Conservation (phyloP, 257 asterid species). For the Solanum tarapatanum region DNA sequence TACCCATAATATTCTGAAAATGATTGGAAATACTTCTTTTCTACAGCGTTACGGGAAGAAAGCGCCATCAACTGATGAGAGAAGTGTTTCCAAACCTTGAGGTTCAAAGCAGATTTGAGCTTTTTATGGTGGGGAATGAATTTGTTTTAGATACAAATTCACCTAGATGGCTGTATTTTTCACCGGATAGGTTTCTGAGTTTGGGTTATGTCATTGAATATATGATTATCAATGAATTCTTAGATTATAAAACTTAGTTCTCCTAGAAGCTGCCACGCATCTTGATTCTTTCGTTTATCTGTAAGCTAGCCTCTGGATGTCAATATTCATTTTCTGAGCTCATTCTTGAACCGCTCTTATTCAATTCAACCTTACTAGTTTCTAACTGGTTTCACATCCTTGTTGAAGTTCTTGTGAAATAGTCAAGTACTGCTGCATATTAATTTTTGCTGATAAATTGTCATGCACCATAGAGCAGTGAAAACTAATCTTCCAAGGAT, state of each 20-base stretch:
- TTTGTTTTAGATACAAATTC: slow-evolving; percentile 11
- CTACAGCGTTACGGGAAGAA: slow-evolving; percentile 87
- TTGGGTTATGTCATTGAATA: slow-evolving; percentile 4
- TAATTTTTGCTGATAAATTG: background rate
- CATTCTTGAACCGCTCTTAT: background rate
- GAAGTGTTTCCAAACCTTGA: slow-evolving; percentile 42
- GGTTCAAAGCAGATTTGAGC: slow-evolving; percentile 25
- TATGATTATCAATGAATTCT: slow-evolving; percentile 6
- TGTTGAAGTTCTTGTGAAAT: background rate
- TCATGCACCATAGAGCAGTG: background rate
- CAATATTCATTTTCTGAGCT: background rate
- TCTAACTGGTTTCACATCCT: background rate
- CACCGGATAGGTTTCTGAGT: slow-evolving; percentile 3
- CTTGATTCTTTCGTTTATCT: background rate
- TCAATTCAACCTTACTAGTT: background rate
- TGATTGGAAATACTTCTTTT: background rate
- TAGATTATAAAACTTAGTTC: background rate
- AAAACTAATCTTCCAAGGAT: background rate
- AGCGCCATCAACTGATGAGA: slow-evolving; percentile 47
- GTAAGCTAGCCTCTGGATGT: background rate
- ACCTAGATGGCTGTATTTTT: slow-evolving; percentile 11
- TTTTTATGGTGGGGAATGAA: slow-evolving; percentile 14
- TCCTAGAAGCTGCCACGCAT: background rate
- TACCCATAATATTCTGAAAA: background rate
- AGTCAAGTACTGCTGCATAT: background rate